Conservation (phyloP, 2,329 filamentous ascomycete genomes). For the Pyricularia sp. region DNA sequence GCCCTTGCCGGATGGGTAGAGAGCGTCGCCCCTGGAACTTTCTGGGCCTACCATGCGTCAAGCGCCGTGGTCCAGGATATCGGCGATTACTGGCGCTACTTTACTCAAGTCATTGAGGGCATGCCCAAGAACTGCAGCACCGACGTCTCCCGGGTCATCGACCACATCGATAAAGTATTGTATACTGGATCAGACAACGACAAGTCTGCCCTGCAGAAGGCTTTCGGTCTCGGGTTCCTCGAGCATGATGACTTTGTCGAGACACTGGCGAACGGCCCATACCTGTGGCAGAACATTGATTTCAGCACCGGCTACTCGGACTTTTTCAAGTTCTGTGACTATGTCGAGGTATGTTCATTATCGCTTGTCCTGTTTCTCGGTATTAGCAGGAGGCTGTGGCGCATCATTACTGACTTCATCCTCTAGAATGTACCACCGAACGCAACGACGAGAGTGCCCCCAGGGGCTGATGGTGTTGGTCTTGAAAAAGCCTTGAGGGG, state of each 20-base stretch:
- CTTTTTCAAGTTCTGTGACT: slow-evolving; percentile 41
- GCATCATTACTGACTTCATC: background rate
- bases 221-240: slow-evolving; percentile 36
- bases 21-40: slow-evolving; percentile 40
- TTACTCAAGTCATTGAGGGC: slow-evolving; percentile 40
- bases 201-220: slow-evolving; percentile 35
- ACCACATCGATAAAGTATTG: slow-evolving; percentile 39
- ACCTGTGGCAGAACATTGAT: slow-evolving; percentile 44
- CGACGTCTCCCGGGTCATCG: slow-evolving; percentile 40
- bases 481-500: slow-evolving; percentile 39
- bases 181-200: slow-evolving; percentile 25
- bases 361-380: slow-evolving; percentile 22
- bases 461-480: slow-evolving; percentile 42
- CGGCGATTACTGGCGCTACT: slow-evolving; percentile 46
- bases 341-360: slow-evolving; percentile 38
- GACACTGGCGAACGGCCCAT: slow-evolving; percentile 42
- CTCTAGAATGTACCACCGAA: slow-evolving; percentile 12
- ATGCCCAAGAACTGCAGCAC: slow-evolving; percentile 47
- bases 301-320: slow-evolving; percentile 38
- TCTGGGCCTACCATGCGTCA: slow-evolving; percentile 49
- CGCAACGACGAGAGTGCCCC: slow-evolving; percentile 13
- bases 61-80: slow-evolving; percentile 45
- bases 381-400: background rate
- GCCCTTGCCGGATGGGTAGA: slow-evolving; percentile 45
- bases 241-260: slow-evolving; percentile 33